Base-by-base conservation (phyloP, 805 yeast genomes). In the Maudiozyma turicensis region DNA sequence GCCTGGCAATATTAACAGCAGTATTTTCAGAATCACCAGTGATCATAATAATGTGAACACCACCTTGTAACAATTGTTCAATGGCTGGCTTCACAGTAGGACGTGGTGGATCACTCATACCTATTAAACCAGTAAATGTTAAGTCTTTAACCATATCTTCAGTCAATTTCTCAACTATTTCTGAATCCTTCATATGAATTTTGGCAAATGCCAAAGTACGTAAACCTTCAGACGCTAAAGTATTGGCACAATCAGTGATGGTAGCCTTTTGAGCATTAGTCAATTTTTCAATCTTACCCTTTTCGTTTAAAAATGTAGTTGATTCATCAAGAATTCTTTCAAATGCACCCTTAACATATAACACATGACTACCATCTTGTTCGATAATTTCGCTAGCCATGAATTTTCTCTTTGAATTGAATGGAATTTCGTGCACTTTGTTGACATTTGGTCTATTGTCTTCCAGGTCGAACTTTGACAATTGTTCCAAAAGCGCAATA, bases 91-190 rank as follows among this genome's bases (percentile, higher is more conserved):
- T 76, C 3, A 93, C 98, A 53, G 84, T 81, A 8, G 90, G 84
- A 60, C 99, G 80, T 50, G 99, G 99, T 8, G 99, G 99, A 68
- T 93, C 99, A 59, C 87, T 88, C 95, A 93, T 89, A 49, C 96
- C 98, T 54, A 88, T 74, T 43, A 93, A 69, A 10, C 99, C 99
- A 55, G 86, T 76, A 61, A 91, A 91, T 2, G 78, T 72, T 56
- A 93, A 72, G 30, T 78, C 82, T 0, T 72, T 58, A 11, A 90
- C 84, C 51, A 71, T 74, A 10, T 58, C 64, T 5, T 65, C 69
- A 30, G 61, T 63, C 1, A 59, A 45, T 28, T 53, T 50, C 4
- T 59, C 61, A 29, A 29, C 15, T 39, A 62, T 58, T 8, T 65
- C 69, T 45, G 58, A 56, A 5, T 57, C 50, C 51, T 59, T 57